These are phyloP conservation scores for Heliamphora exappendiculata DNA, from an alignment of 148 eudicot genomes.

Conservation along the genomic window DNA sequence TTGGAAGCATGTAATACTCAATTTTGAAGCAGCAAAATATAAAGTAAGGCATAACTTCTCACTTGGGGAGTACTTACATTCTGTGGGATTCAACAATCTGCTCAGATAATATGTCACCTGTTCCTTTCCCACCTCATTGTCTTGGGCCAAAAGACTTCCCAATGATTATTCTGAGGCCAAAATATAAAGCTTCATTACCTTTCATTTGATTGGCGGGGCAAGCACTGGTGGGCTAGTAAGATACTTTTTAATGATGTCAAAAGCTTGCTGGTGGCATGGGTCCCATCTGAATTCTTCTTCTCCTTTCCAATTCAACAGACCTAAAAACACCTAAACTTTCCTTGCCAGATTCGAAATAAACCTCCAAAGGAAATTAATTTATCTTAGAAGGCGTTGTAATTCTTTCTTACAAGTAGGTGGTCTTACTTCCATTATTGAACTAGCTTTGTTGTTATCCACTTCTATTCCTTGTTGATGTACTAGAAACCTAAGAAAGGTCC, in stretches of 20 bases:
- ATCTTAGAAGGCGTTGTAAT: too few relatives aligned
- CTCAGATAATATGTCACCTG: neutral
- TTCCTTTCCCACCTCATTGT: neutral
- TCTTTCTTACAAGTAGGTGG: too few relatives aligned
- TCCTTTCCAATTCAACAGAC: too few relatives aligned
- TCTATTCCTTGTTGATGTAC: neutral
- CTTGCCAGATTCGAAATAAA: too few relatives aligned
- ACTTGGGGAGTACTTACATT: neutral
- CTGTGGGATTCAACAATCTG: neutral
- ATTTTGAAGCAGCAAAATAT: neutral
- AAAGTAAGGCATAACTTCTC: neutral
- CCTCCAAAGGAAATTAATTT: too few relatives aligned
- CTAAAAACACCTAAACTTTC: too few relatives aligned
- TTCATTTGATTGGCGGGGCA: too few relatives aligned
- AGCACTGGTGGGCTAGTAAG: neutral
- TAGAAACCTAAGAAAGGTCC: neutral
- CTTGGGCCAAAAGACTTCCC: too few relatives aligned
- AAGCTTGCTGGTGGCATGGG: neutral
- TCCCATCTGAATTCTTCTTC: neutral
- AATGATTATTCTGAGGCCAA: too few relatives aligned
- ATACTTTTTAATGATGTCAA: neutral
- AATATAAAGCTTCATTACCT: too few relatives aligned
- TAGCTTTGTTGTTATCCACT: neutral
- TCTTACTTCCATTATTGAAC: too few relatives aligned
- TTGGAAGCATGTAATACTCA: neutral